These are phyloP conservation scores for Xylariomycetidae sp. DNA, from an alignment of 2,329 filamentous ascomycete species.

Conservation along the genomic window DNA sequence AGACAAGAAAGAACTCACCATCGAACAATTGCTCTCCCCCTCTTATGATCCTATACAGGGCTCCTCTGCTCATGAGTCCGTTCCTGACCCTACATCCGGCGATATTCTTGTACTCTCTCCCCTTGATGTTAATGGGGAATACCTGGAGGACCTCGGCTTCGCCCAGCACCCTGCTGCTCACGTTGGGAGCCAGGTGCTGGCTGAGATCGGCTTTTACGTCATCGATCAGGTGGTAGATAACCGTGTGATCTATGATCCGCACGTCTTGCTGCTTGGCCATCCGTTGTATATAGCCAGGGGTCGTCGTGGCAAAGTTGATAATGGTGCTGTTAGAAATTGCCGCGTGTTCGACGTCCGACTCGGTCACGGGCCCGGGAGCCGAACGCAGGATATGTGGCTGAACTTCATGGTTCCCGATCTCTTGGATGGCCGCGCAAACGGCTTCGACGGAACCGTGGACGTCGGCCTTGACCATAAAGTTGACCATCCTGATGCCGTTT, in stretches of 20 bases:
- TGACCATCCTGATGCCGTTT: slow-evolving; percentile 51
- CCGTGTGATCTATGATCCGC: slow-evolving; percentile 75
- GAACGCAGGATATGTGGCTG: slow-evolving; percentile 71
- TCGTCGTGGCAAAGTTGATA: slow-evolving; percentile 77
- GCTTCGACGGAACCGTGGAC: slow-evolving; percentile 93
- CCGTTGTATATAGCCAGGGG: slow-evolving; percentile 63
- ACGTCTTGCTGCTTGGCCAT: slow-evolving; percentile 70
- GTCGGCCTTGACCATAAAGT: slow-evolving; percentile 87
- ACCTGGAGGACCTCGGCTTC: slow-evolving; percentile 82
- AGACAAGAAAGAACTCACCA: slow-evolving; percentile 53
- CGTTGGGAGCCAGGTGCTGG: slow-evolving; percentile 60
- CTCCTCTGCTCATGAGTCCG: slow-evolving; percentile 61
- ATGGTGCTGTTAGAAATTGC: slow-evolving; percentile 70
- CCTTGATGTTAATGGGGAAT: slow-evolving; percentile 79
- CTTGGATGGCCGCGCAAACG: slow-evolving; percentile 69
- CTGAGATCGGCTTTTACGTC: slow-evolving; percentile 66
- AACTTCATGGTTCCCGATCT: slow-evolving; percentile 82
- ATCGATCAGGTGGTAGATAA: slow-evolving; percentile 78
- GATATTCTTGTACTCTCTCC: slow-evolving; percentile 65
- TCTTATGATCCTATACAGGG: slow-evolving; percentile 68
- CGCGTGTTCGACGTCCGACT: slow-evolving; percentile 88
- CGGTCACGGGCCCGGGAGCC: slow-evolving; percentile 70
- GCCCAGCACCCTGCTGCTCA: slow-evolving; percentile 69
- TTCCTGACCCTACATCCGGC: slow-evolving; percentile 87
- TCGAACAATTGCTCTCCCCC: slow-evolving; percentile 69